phyloP scores from a whole-genome alignment of 1,284 basidiomycete genomes.

The Xanthoconium separans region DNA sequence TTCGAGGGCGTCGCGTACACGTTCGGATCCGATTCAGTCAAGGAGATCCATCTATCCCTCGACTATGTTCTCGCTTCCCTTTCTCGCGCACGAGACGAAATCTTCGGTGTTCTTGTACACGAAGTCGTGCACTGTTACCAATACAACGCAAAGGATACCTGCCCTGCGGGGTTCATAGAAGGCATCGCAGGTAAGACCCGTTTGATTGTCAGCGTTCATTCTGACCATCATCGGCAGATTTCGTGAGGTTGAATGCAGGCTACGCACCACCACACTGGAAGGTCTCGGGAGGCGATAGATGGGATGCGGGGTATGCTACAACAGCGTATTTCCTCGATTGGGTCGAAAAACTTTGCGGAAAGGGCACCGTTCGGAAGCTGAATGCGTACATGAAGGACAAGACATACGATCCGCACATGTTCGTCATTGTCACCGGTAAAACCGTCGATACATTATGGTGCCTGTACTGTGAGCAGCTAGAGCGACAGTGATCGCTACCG shows the following conservation, averaged over 20 bases:
- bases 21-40: constrained; percentile 50
- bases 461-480: constrained; percentile 45
- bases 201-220: neutral
- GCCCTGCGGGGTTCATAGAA: constrained; percentile 68
- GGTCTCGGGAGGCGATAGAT: constrained; percentile 43
- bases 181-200: constrained; percentile 61
- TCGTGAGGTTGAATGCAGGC: constrained; percentile 59
- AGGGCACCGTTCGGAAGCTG: constrained; percentile 52
- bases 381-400: constrained; percentile 53
- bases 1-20: constrained; percentile 72
- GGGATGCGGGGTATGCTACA: constrained; percentile 71
- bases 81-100: constrained; percentile 54
- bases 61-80: constrained; percentile 52
- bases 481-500: constrained; percentile 15
- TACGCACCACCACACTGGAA: constrained; percentile 68
- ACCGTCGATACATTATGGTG: constrained; percentile 56
- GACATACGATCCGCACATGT: constrained; percentile 50
- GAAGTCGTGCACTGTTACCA: constrained; percentile 77
- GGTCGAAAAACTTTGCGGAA: constrained; percentile 57
- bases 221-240: constrained; percentile 45
- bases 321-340: constrained; percentile 75
- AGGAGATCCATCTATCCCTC: constrained; percentile 71
- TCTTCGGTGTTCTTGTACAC: constrained; percentile 61
- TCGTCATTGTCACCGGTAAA: constrained; percentile 51
- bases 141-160: constrained; percentile 56